A percentile compares a stretch with the other conserved stretches of the same genome.
phyloP scores from a whole-genome alignment of 257 asterid species.

The Przewalskia tangutica region DNA sequence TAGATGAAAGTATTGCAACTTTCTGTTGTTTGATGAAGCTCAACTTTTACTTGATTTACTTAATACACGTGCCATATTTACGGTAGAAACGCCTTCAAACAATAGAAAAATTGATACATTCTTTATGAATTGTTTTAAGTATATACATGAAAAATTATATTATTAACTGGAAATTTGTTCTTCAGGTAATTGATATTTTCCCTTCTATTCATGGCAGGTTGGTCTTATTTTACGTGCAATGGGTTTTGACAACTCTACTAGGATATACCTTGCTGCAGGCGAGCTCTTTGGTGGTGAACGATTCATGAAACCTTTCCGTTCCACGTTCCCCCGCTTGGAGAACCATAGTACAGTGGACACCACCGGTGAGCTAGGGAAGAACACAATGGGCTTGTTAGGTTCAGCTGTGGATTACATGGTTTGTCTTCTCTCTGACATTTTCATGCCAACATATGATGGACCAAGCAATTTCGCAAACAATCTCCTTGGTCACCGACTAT shows the following conservation, averaged over 20 bases:
- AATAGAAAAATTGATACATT: neutral
- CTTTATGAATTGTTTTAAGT: neutral
- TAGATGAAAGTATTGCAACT: neutral
- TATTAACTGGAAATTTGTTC: neutral
- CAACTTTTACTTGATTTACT: neutral
- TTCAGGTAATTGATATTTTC: neutral
- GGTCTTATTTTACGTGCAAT: conserved; percentile 74
- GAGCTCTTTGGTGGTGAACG: conserved; percentile 91
- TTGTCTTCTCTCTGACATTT: conserved; percentile 83
- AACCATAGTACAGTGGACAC: conserved; percentile 66
- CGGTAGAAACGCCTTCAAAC: neutral
- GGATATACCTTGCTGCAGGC: conserved; percentile 94
- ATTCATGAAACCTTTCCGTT: conserved; percentile 72
- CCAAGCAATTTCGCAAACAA: conserved; percentile 97
- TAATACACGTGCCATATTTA: neutral
- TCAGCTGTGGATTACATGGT: conserved; percentile 99
- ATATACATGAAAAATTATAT: neutral
- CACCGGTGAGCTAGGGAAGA: conserved; percentile 34
- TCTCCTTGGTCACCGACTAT: conserved; percentile 95
- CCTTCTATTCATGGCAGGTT: conserved; percentile 41
- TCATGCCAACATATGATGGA: conserved; percentile 98
- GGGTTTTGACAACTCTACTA: conserved; percentile 83
- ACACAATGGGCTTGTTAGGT: conserved; percentile 61
- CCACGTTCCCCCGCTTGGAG: conserved; percentile 80
- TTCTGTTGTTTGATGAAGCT: neutral